A percentile compares a stretch with the other conserved stretches of the same genome.
These are phyloP conservation scores for Gamsiella multidivaricata DNA, from an alignment of 192 early-diverging fungal species.

Conservation along the genomic window DNA sequence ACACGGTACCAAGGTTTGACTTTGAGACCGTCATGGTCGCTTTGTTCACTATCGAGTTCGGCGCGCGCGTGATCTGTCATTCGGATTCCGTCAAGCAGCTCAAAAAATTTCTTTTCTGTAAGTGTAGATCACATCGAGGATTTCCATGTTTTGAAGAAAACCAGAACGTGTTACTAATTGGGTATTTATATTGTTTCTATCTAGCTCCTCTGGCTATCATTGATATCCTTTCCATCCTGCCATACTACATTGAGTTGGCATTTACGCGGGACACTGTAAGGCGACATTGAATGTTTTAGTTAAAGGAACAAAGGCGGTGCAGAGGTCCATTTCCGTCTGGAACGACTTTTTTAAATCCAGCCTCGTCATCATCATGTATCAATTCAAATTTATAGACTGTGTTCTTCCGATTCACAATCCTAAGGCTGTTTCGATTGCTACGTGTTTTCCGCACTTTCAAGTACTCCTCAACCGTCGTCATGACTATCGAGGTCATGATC, in stretches of 20 bases:
- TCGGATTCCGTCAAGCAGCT: constrained; percentile 75
- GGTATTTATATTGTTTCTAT: background rate
- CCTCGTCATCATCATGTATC: too few species aligned
- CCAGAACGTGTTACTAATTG: too few species aligned
- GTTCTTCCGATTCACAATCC: constrained; percentile 85
- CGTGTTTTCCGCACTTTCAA: constrained; percentile 86
- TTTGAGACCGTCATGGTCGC: constrained; percentile 77
- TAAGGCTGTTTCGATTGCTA: constrained; percentile 79
- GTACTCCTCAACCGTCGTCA: constrained; percentile 81
- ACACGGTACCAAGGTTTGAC: constrained; percentile 62
- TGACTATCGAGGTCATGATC: constrained; percentile 89
- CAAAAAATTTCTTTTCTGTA: constrained; percentile 63
- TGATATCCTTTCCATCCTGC: constrained; percentile 81
- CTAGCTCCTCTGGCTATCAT: constrained; percentile 73
- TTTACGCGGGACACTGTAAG: constrained; percentile 72
- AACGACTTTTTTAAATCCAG: background rate
- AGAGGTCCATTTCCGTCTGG: background rate
- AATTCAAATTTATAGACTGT: constrained; percentile 58
- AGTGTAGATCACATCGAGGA: constrained; percentile 10
- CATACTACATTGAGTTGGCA: constrained; percentile 82
- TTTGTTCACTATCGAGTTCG: constrained; percentile 81
- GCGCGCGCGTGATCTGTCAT: constrained; percentile 75
- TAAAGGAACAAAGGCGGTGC: too few species aligned
- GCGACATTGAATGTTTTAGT: too few species aligned
- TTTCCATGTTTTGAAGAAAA: background rate